Evolutionary conservation across 805 yeast species (phyloP), one percentile per base, ranked within the genome.

Genomic region (Torulaspora gathmanii): DNA sequence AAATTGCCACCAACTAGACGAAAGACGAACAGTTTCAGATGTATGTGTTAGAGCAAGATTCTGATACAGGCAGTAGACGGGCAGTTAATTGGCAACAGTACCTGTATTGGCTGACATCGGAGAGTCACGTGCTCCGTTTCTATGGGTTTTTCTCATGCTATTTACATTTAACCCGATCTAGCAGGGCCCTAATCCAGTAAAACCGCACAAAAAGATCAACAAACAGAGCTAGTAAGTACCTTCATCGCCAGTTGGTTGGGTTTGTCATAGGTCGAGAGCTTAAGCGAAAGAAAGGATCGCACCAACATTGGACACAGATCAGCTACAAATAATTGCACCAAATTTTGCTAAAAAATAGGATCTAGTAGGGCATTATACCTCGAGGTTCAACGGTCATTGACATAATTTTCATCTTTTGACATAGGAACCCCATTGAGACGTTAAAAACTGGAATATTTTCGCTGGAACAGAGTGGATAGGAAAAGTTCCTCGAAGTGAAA

Each of bases 141-240:
- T 7, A 31, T 31, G 33, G 25, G 37, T 34, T 20, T 22, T 22
- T 7, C 25, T 22, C 8, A 22, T 22, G 25, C 8, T 39, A 33
- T 39, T 39, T 39, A 39, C 42, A 15, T 39, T 39, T 39, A 33
- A 30, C 42, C 42, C 11, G 19, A 39, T 39, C 11, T 16, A 39
- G 42, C 17, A 38, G 12, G 41, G 31, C 20, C 44, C 43, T 4
- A 15, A 26, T 47, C 34, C 33, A 48, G 51, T 31, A 45, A 47
- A 37, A 36, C 33, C 28, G 39, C 49, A 46, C 49, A 47, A 47
- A 45, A 45, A 35, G 35, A 31, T 39, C 42, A 39, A 36, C 38
- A 40, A 25, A 38, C 23, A 44, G 26, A 28, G 22, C 16, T 20
- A 17, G 17, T 5, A 8, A 10, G 12, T n/a, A 33, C 37, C 19